These are phyloP conservation scores for Scheffersomyces amazonensis DNA, from an alignment of 805 yeast species.

Conservation along the genomic window DNA sequence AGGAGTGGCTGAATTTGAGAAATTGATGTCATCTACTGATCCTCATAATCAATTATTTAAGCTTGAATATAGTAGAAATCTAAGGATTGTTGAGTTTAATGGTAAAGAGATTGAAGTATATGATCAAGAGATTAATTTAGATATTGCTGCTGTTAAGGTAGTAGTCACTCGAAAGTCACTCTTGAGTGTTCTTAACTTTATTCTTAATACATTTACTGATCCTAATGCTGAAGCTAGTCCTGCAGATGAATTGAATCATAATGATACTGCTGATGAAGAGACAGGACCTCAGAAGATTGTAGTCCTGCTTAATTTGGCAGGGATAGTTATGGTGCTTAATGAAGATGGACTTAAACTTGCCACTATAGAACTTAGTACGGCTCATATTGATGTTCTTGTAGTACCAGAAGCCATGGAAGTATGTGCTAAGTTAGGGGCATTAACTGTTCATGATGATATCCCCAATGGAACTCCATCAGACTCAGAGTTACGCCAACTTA, in stretches of 20 bases:
- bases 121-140: constrained; percentile 72
- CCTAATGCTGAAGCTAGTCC: constrained; percentile 68
- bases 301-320: constrained; percentile 64
- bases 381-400: constrained; percentile 61
- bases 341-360: constrained; percentile 85
- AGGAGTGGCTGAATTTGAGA: constrained; percentile 61
- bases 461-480: constrained; percentile 59
- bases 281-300: constrained; percentile 73
- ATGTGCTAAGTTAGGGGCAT: constrained; percentile 69
- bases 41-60: constrained; percentile 47
- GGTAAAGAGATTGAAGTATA: constrained; percentile 59
- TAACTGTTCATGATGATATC: constrained; percentile 74
- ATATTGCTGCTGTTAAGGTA: constrained; percentile 74
- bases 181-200: constrained; percentile 74
- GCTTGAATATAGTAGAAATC: constrained; percentile 55
- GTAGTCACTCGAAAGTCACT: constrained; percentile 76
- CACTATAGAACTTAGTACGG: constrained; percentile 71
- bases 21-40: constrained; percentile 64
- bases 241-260: constrained; percentile 69
- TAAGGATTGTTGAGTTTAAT: constrained; percentile 56
- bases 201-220: constrained; percentile 83
- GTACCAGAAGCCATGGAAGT: constrained; percentile 79
- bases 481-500: constrained; percentile 59
- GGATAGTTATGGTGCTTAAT: constrained; percentile 70
- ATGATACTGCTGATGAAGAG: constrained; percentile 52